These are phyloP conservation scores for Ochromonas danica DNA, from an alignment of 108 stramenopile genomes.

Conservation along the genomic window DNA sequence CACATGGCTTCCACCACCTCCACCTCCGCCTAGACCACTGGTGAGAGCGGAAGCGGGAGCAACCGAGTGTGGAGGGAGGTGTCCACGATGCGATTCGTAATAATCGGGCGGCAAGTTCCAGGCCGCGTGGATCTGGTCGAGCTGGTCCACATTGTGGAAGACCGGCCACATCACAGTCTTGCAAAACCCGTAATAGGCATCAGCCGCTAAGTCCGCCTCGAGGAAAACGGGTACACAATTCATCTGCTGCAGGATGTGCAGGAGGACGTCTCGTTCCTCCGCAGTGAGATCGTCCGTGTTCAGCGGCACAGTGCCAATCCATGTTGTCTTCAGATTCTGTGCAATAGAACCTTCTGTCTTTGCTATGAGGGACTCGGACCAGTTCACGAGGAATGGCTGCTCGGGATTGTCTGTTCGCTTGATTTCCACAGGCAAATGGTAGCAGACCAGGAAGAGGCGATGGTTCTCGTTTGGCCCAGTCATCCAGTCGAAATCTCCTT, in stretches of 20 bases:
- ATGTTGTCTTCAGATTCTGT: conserved; percentile 66
- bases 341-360: conserved; percentile 72
- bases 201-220: conserved; percentile 55
- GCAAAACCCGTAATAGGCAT: conserved; percentile 90
- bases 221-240: conserved; percentile 93
- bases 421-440: conserved; percentile 87
- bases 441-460: conserved; percentile 73
- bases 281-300: conserved; percentile 61
- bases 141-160: conserved; percentile 92
- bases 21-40: conserved; percentile 38
- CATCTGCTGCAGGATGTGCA: conserved; percentile 68
- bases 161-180: conserved; percentile 95
- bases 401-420: conserved; percentile 51
- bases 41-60: background rate
- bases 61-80: background rate
- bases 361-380: conserved; percentile 89
- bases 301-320: conserved; percentile 88
- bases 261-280: conserved; percentile 72
- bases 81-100: background rate
- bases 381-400: conserved; percentile 73
- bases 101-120: conserved; percentile 25
- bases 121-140: conserved; percentile 64
- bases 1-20: conserved; percentile 40
- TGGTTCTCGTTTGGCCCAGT: conserved; percentile 24
- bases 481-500: background rate